Evolutionary conservation across 768 basidiomycete species (phyloP).

Genomic region (Gelatoporia subvermispora): DNA sequence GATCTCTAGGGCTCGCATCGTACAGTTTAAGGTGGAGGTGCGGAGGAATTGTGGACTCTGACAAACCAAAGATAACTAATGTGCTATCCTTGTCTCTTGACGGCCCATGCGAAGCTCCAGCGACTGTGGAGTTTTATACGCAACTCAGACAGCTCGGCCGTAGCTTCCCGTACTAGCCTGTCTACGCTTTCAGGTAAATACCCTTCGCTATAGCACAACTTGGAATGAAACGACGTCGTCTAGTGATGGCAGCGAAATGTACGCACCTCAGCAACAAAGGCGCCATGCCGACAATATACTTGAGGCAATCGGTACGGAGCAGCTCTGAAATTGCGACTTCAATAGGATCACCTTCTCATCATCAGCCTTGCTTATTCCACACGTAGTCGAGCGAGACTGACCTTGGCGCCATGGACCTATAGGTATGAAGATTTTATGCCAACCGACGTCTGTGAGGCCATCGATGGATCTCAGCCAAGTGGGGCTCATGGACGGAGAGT

Average conservation of each 20-base stretch:
- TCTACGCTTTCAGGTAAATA: conserved; percentile 26
- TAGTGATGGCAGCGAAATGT: background rate
- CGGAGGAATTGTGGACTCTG: too few relatives aligned
- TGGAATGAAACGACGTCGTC: background rate
- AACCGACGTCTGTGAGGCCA: conserved; percentile 23
- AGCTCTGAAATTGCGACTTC: conserved; percentile 25
- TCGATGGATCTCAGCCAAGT: conserved; percentile 24
- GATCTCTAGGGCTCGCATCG: too few relatives aligned
- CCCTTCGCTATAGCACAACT: conserved; percentile 18
- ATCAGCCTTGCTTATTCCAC: background rate
- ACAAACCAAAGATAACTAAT: too few relatives aligned
- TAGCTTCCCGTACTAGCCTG: conserved; percentile 22
- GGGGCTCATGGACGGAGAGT: conserved; percentile 22
- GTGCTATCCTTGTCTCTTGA: conserved; percentile 17
- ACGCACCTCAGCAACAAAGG: conserved; percentile 24
- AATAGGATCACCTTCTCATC: conserved; percentile 15
- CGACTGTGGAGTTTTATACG: conserved; percentile 23
- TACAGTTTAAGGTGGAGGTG: too few relatives aligned
- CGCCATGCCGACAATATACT: conserved; percentile 23
- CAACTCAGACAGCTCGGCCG: conserved; percentile 21
- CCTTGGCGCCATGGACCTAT: conserved; percentile 26
- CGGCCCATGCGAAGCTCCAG: conserved; percentile 30
- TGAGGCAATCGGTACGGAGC: conserved; percentile 22
- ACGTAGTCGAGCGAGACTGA: background rate
- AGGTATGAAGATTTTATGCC: conserved; percentile 28